A percentile compares a stretch with the other conserved stretches of the same genome.
Evolutionary conservation across 2,329 filamentous ascomycete species (phyloP).

Genomic region (Aspergillus fischeri): DNA sequence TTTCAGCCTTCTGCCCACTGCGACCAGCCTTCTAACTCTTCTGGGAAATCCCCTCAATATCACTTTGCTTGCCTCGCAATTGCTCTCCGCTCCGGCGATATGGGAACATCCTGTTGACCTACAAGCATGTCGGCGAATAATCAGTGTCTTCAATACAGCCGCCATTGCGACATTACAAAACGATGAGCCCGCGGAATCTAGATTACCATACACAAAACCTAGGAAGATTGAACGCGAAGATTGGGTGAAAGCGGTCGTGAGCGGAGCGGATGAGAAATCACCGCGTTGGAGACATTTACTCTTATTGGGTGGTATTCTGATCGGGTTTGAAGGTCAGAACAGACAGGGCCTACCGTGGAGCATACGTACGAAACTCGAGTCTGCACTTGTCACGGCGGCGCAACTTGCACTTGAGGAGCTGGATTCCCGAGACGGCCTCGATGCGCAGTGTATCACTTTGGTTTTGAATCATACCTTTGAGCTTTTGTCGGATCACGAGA

Average conservation of each 20-base stretch:
- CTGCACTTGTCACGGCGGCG: constrained; percentile 67
- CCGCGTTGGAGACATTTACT: constrained; percentile 78
- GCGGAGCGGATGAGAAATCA: constrained; percentile 58
- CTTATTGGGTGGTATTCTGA: constrained; percentile 71
- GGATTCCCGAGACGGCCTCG: constrained; percentile 48
- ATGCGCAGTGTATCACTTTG: constrained; percentile 56
- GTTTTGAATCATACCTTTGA: constrained; percentile 75
- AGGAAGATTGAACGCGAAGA: constrained; percentile 53
- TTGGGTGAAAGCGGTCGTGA: constrained; percentile 57
- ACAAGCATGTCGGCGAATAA: constrained; percentile 51
- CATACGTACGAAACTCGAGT: constrained; percentile 65
- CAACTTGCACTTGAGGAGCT: constrained; percentile 67
- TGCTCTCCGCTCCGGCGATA: constrained; percentile 56
- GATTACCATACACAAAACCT: constrained; percentile 35
- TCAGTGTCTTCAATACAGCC: constrained; percentile 60
- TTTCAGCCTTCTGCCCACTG: constrained; percentile 49
- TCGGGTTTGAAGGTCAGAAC: constrained; percentile 67
- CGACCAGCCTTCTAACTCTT: constrained; percentile 43
- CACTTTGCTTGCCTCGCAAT: constrained; percentile 56
- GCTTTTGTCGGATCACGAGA: constrained; percentile 59
- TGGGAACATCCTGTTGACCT: constrained; percentile 55
- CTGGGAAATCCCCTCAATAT: constrained; percentile 61
- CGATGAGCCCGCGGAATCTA: constrained; percentile 38
- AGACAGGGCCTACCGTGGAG: constrained; percentile 59
- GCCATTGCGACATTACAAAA: constrained; percentile 51